A percentile compares a stretch with the other conserved stretches of the same genome.
These are phyloP conservation scores for Begonia fuchsioides DNA, from an alignment of 306 rosid genomes.

Conservation along the genomic window DNA sequence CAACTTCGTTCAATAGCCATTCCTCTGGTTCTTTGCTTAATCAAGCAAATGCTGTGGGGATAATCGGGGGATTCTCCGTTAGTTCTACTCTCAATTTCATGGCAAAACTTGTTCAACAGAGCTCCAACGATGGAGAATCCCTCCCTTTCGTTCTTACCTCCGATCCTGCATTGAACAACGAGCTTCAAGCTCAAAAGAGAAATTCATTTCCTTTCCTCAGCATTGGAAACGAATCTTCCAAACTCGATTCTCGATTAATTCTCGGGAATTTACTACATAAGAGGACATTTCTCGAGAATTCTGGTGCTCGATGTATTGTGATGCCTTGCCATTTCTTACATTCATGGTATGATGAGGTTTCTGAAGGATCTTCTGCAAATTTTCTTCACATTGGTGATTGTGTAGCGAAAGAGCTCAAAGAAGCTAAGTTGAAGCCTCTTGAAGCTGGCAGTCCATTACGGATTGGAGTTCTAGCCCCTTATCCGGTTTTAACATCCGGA, in stretches of 20 bases:
- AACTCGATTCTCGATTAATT: constrained; percentile 29
- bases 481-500: constrained; percentile 47
- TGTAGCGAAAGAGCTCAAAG: constrained; percentile 74
- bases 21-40: constrained; percentile 19
- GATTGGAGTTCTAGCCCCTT: constrained; percentile 63
- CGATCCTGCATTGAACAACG: constrained; percentile 41
- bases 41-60: constrained; percentile 36
- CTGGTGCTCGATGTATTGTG: constrained; percentile 61
- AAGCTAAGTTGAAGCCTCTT: constrained; percentile 67
- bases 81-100: constrained; percentile 43
- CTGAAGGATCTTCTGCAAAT: constrained; percentile 49
- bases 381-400: constrained; percentile 64
- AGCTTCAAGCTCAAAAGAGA: constrained; percentile 32
- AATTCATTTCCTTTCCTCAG: constrained; percentile 23
- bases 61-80: constrained; percentile 61
- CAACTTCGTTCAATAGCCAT: constrained; percentile 16
- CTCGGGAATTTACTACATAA: constrained; percentile 38
- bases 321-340: constrained; percentile 82
- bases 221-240: constrained; percentile 16
- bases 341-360: constrained; percentile 64
- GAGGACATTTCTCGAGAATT: constrained; percentile 51
- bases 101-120: constrained; percentile 39
- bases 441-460: constrained; percentile 67
- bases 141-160: constrained; percentile 58
- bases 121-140: constrained; percentile 32